Percentiles rank a stretch among this genome's conserved stretches.
phyloP scores from a whole-genome alignment of 2,329 filamentous ascomycete genomes.

The Calonectria pauciramosa region DNA sequence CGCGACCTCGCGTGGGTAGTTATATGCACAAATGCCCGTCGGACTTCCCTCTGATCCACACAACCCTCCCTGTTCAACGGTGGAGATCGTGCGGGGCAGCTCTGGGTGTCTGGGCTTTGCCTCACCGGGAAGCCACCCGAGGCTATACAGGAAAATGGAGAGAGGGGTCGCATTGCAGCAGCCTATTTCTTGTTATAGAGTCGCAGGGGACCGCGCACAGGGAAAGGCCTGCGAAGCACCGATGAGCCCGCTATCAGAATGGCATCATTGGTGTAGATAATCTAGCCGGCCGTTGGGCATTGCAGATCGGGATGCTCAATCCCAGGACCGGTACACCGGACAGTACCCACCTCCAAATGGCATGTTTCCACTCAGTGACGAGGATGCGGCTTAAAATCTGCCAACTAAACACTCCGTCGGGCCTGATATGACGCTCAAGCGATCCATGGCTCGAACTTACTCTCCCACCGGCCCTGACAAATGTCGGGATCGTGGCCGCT shows the following conservation, averaged over 20 bases:
- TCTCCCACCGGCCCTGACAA: background rate
- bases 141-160: background rate
- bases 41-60: background rate
- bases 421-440: background rate
- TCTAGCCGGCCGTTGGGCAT: background rate
- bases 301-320: background rate
- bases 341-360: background rate
- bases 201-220: background rate
- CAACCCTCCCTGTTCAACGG: background rate
- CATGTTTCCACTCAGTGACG: background rate
- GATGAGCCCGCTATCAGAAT: background rate
- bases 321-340: background rate
- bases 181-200: background rate
- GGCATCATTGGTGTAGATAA: background rate
- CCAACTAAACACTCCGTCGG: background rate
- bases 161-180: background rate
- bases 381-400: background rate
- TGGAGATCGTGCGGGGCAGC: constrained; percentile 1
- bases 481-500: background rate
- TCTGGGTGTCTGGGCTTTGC: background rate
- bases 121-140: background rate
- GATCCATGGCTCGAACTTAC: background rate
- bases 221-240: background rate
- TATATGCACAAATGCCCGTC: background rate
- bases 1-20: background rate